Evolutionary conservation across 2,329 filamentous ascomycete genomes (phyloP).

Genomic region (Aureobasidium sp.): DNA sequence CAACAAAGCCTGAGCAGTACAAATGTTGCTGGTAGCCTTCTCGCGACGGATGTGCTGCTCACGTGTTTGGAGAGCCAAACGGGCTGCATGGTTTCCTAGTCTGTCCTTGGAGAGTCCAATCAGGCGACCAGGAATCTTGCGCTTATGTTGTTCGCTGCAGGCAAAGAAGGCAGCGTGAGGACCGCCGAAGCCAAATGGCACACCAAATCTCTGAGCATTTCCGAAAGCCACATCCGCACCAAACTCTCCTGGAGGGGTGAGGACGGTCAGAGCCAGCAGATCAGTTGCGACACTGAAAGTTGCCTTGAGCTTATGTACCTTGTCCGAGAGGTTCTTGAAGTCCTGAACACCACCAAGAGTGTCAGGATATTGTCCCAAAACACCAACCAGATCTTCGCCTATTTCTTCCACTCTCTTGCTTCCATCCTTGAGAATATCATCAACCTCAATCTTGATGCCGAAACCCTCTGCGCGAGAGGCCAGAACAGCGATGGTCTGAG

Average conservation of each 20-base stretch:
- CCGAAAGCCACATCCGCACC: slow-evolving; percentile 94
- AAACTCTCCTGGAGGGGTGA: slow-evolving; percentile 88
- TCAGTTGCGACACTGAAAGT: slow-evolving; percentile 87
- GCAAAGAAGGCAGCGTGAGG: slow-evolving; percentile 98
- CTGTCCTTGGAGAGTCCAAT: slow-evolving; percentile 90
- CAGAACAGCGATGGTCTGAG: slow-evolving; percentile 79
- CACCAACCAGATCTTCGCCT: slow-evolving; percentile 77
- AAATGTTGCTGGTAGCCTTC: slow-evolving; percentile 96
- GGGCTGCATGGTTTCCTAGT: slow-evolving; percentile 70
- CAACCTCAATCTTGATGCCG: slow-evolving; percentile 68
- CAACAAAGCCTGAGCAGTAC: slow-evolving; percentile 86
- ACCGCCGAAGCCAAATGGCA: slow-evolving; percentile 85
- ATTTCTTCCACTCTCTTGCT: slow-evolving; percentile 62
- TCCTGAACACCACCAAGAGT: slow-evolving; percentile 74
- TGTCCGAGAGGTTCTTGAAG: slow-evolving; percentile 65
- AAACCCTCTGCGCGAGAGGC: slow-evolving; percentile 85
- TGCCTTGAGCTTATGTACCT: slow-evolving; percentile 69
- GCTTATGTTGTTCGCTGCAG: slow-evolving; percentile 82
- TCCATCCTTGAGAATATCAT: slow-evolving; percentile 62
- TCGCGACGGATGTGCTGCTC: slow-evolving; percentile 95
- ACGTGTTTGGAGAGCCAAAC: slow-evolving; percentile 81
- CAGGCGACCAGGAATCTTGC: slow-evolving; percentile 85
- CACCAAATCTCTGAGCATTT: slow-evolving; percentile 83
- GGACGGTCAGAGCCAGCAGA: slow-evolving; percentile 74
- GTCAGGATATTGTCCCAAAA: slow-evolving; percentile 91